Evolutionary conservation across 306 rosid species (phyloP).

Genomic region (Trifolium dubium): DNA sequence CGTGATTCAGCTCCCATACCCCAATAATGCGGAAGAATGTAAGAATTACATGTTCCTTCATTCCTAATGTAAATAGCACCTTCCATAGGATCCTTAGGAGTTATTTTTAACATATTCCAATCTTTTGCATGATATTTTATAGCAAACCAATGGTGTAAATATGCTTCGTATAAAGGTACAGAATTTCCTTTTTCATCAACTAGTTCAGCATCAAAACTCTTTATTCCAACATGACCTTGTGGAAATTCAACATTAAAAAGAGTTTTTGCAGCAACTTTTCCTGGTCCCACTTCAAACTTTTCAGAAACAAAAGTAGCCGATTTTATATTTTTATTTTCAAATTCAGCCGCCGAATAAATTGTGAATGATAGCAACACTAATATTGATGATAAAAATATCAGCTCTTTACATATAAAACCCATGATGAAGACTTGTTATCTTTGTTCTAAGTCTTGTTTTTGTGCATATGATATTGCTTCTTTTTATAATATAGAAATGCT

Average conservation of each 20-base stretch:
- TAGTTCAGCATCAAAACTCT: slow-evolving; percentile 35
- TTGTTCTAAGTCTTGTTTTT: too few relatives aligned
- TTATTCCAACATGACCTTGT: slow-evolving; percentile 31
- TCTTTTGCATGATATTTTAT: background rate
- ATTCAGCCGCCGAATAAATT: background rate
- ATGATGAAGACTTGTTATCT: too few relatives aligned
- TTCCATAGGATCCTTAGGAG: background rate
- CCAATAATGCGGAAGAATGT: slow-evolving; percentile 1
- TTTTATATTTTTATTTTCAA: background rate
- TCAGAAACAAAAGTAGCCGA: slow-evolving; percentile 6
- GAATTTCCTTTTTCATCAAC: slow-evolving; percentile 17
- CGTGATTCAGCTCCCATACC: slow-evolving; percentile 3
- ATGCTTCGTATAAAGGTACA: slow-evolving; percentile 25
- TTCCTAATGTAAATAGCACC: background rate
- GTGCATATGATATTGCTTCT: too few relatives aligned
- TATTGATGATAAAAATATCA: background rate
- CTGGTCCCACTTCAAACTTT: background rate
- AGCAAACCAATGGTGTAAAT: slow-evolving; percentile 16
- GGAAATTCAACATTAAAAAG: background rate
- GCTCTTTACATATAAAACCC: too few relatives aligned
- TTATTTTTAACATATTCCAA: background rate
- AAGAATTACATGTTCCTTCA: background rate
- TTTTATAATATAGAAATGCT: too few relatives aligned
- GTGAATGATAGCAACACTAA: background rate
- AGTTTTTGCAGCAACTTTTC: background rate